These are phyloP conservation scores for Globisporangium apiculatum DNA, from an alignment of 352 stramenopile species.

Conservation along the genomic window DNA sequence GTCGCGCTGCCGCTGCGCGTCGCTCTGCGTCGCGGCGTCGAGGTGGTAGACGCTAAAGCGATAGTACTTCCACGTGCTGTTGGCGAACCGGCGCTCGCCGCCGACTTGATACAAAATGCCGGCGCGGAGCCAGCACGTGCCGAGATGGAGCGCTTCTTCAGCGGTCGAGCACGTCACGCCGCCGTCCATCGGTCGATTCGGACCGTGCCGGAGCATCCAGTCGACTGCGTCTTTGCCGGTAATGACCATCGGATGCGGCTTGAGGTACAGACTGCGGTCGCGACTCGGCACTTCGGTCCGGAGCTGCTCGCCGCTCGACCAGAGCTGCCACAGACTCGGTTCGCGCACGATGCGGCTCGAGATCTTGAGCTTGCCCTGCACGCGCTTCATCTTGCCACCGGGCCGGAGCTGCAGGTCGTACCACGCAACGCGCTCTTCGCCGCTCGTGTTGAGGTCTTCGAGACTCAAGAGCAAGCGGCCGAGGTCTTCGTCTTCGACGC, in stretches of 20 bases:
- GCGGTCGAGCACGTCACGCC: constrained; percentile 79
- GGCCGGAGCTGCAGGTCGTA: constrained; percentile 80
- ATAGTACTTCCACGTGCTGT: constrained; percentile 86
- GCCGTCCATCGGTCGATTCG: constrained; percentile 80
- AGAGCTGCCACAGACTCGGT: constrained; percentile 78
- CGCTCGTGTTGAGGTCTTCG: constrained; percentile 79
- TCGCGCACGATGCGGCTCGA: constrained; percentile 82
- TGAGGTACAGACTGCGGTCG: constrained; percentile 81
- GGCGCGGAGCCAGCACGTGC: constrained; percentile 58
- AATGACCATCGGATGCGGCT: constrained; percentile 70
- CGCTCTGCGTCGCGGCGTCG: constrained; percentile 37
- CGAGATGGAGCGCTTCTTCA: constrained; percentile 76
- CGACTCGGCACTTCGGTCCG: constrained; percentile 54
- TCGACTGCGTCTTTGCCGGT: constrained; percentile 75
- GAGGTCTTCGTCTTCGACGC: constrained; percentile 77
- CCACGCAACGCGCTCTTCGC: constrained; percentile 75
- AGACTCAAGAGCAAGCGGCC: constrained; percentile 71
- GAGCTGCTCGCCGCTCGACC: constrained; percentile 81
- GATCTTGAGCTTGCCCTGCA: constrained; percentile 77
- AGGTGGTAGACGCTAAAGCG: constrained; percentile 79
- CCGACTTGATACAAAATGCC: constrained; percentile 70
- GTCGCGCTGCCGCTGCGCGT: constrained; percentile 43
- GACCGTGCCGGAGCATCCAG: constrained; percentile 83
- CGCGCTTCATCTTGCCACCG: constrained; percentile 79
- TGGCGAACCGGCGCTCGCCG: constrained; percentile 62